Evolutionary conservation across 73 alveolate genomes (phyloP), one percentile per base, ranked within the genome.

Genomic region (Paramecium octaurelia): DNA sequence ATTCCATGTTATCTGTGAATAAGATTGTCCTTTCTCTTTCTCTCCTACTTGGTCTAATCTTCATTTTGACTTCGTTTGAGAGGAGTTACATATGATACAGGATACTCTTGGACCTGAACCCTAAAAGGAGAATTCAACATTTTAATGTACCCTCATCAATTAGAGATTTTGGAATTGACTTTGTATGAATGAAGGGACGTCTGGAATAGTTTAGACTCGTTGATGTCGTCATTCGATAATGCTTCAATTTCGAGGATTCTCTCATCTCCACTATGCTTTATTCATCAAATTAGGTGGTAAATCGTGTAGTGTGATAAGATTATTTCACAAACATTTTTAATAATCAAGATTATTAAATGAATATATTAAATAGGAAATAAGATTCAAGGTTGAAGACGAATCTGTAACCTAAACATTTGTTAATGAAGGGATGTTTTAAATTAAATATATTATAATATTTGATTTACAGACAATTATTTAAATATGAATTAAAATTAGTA

Each of bases 1-100:
- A 34, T 64, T 64, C 84, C 84, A 64, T 64, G 84, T 64, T 64
- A 64, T 64, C 84, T 64, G 84, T 64, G 12, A 64, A 64, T 64
- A 64, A 64, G 27, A 64, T 64, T 64, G 84, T 64, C 46, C 50
- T 64, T 34, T 64, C 84, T 34, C 84, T 64, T 14, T 64, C 84
- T 16, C 24, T 64, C 31, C 84, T 64, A 64, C 84, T 64, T 31
- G 84, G 84, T 64, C 84, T 64, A 2, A 2, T 27, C 84, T 64
- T 64, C 16, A 64, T 64, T 64, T 64, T 64, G 12, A 34, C 84
- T 64, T 64, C 84, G 31, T 64, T 64, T 0, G 84, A 64, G 84
- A 64, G 84, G 6, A 64, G 48, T 31, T 27, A 27, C 84, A 64
- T 64, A 34, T 64, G 84, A 34, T 64, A 64, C 7, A 64, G 16